These are phyloP conservation scores for Sutorius eximius DNA, from an alignment of 1,284 basidiomycete genomes.

Conservation along the genomic window DNA sequence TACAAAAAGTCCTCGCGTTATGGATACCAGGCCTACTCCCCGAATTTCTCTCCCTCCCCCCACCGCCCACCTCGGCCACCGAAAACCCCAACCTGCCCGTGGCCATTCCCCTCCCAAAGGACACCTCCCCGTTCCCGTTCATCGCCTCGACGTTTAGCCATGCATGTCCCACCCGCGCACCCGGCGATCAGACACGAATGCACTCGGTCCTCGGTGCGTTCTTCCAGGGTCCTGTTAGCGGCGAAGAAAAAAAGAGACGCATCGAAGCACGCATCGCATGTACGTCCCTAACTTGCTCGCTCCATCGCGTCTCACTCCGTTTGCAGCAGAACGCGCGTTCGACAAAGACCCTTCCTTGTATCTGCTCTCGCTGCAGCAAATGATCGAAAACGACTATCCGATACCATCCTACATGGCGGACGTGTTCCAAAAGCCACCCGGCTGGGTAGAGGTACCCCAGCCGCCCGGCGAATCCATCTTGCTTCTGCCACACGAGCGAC, in stretches of 20 bases:
- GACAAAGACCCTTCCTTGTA: slow-evolving; percentile 68
- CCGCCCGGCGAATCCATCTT: slow-evolving; percentile 37
- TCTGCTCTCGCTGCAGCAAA: slow-evolving; percentile 75
- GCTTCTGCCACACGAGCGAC: slow-evolving; percentile 24
- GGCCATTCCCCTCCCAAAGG: slow-evolving; percentile 54
- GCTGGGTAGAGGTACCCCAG: slow-evolving; percentile 76
- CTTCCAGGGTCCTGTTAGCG: slow-evolving; percentile 76
- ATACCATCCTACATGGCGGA: slow-evolving; percentile 78
- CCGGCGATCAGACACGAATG: slow-evolving; percentile 81
- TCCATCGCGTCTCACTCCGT: slow-evolving; percentile 5
- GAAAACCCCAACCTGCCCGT: slow-evolving; percentile 66
- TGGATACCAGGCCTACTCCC: slow-evolving; percentile 82
- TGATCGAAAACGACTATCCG: slow-evolving; percentile 89
- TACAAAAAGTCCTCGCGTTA: slow-evolving; percentile 76
- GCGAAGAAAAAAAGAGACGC: slow-evolving; percentile 74
- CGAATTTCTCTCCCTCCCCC: slow-evolving; percentile 66
- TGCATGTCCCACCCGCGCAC: slow-evolving; percentile 86
- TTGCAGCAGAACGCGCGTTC: slow-evolving; percentile 57
- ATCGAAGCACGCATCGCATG: slow-evolving; percentile 53
- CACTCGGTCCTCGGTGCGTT: slow-evolving; percentile 83
- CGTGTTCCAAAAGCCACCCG: slow-evolving; percentile 59
- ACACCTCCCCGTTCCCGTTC: slow-evolving; percentile 59
- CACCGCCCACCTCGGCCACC: slow-evolving; percentile 62
- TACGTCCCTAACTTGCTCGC: slow-evolving; percentile 30
- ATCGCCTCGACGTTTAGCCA: slow-evolving; percentile 85